Conservation (phyloP, 73 alveolate species). For the Paramecium caudatum region DNA sequence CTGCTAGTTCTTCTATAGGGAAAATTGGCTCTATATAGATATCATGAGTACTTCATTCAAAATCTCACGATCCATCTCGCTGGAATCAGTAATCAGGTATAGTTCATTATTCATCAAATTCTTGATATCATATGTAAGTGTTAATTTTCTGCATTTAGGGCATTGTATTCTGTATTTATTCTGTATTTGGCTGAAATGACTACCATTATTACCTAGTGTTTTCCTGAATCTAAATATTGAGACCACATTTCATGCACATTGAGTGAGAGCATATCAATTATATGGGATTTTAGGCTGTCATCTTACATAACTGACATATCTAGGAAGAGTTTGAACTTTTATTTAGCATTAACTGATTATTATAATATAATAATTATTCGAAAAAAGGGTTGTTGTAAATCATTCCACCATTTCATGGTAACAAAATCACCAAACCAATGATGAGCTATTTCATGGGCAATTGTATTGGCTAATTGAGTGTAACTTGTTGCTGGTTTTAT, state of each 20-base stretch:
- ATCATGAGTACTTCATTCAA: conserved; percentile 32
- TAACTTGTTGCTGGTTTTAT: conserved; percentile 74
- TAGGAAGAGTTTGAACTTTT: conserved; percentile 42
- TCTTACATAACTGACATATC: conserved; percentile 27
- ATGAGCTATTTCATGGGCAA: conserved; percentile 94
- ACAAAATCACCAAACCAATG: conserved; percentile 97
- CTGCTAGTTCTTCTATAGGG: conserved; percentile 7
- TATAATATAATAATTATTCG: conserved; percentile 53
- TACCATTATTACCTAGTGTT: conserved; percentile 23
- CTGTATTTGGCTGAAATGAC: conserved; percentile 29
- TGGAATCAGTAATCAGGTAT: conserved; percentile 56
- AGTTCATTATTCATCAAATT: conserved; percentile 47
- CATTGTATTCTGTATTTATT: conserved; percentile 55
- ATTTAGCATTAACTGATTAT: conserved; percentile 67
- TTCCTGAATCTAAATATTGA: conserved; percentile 42
- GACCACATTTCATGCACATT: conserved; percentile 45
- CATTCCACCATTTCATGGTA: conserved; percentile 98
- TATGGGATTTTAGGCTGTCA: conserved; percentile 32
- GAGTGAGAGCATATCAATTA: conserved; percentile 50
- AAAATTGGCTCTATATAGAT: conserved; percentile 37
- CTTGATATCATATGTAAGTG: conserved; percentile 60
- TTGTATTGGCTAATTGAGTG: conserved; percentile 85
- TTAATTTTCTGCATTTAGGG: conserved; percentile 51
- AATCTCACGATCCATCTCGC: conserved; percentile 63
- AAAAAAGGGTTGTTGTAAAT: too few relatives aligned